phyloP scores from a whole-genome alignment of 73 alveolate genomes.

The Paraurostyla sp. region DNA sequence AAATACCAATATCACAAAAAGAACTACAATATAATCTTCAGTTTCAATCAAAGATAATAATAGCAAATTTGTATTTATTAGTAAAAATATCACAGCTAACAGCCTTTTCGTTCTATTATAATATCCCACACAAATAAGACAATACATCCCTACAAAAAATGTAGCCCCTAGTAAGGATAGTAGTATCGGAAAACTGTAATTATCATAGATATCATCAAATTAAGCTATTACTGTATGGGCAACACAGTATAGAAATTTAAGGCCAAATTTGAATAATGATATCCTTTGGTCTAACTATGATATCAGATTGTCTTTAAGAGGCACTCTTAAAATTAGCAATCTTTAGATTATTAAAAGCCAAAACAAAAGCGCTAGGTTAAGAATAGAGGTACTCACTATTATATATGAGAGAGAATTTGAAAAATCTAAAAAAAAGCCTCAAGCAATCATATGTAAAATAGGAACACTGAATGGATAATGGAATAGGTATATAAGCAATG shows the following conservation, averaged over 20 bases:
- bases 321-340: conserved; percentile 4
- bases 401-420: background rate
- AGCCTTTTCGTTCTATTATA: background rate
- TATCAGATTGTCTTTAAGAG: background rate
- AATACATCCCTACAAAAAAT: background rate
- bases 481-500: background rate
- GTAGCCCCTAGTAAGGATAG: background rate
- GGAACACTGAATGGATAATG: background rate
- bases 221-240: background rate
- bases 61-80: background rate
- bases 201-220: background rate
- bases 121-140: background rate
- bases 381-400: background rate
- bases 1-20: background rate
- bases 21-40: background rate
- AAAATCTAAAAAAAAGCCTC: background rate
- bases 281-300: background rate
- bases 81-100: background rate
- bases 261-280: background rate
- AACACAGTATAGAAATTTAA: background rate
- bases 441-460: background rate
- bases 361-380: background rate
- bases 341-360: background rate
- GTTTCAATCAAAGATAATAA: background rate
- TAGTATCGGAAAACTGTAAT: background rate